These are phyloP conservation scores for Chrysopogon serrulatus DNA, from an alignment of 176 grass and related monocot genomes.

Conservation along the genomic window DNA sequence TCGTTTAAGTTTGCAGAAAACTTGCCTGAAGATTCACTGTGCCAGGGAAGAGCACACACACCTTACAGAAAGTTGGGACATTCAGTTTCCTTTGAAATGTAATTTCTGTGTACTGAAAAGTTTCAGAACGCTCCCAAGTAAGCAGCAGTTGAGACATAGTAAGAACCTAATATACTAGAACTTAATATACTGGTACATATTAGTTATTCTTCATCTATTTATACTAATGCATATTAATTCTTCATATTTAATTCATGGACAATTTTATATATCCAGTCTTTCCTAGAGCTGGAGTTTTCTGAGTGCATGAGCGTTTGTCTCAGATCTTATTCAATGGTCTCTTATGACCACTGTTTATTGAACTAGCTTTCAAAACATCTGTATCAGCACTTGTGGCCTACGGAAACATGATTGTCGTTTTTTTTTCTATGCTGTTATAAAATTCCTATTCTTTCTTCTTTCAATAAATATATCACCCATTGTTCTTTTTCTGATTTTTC, in stretches of 20 bases:
- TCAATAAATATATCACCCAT: neutral
- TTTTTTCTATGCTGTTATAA: neutral
- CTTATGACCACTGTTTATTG: neutral
- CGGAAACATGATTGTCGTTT: neutral
- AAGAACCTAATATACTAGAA: no score
- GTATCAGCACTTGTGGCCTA: neutral
- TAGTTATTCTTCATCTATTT: no score
- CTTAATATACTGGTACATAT: no score
- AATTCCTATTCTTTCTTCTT: neutral
- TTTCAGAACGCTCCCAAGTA: neutral
- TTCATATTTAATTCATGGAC: no score
- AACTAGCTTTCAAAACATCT: neutral
- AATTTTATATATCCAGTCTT: neutral
- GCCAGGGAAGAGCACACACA: neutral
- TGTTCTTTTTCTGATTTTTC: neutral
- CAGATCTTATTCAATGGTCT: neutral
- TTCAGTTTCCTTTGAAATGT: neutral
- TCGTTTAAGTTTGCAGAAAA: neutral
- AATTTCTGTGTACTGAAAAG: neutral
- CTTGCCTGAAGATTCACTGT: neutral
- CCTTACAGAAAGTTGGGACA: neutral
- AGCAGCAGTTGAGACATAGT: no score
- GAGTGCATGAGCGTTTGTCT: neutral
- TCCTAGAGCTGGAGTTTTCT: neutral
- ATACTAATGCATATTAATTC: no score